Conservation (phyloP, 192 early-diverging fungal genomes). For the Diversispora eburnea region DNA sequence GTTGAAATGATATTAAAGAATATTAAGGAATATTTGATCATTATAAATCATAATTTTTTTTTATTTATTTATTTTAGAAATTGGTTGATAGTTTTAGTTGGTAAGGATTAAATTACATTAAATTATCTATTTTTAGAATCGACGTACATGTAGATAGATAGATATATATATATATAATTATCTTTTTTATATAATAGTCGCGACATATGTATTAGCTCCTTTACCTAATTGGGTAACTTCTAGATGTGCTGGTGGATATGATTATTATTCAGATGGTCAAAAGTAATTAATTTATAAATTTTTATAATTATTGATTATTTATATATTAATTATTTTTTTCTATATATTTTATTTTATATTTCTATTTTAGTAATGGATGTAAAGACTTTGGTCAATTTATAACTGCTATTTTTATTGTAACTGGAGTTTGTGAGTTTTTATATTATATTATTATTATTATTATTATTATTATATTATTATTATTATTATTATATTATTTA, state of each 20-base stretch:
- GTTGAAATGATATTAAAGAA: not conserved
- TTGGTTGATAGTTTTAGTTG: constrained; percentile 93
- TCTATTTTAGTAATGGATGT: constrained; percentile 35
- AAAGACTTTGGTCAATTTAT: constrained; percentile 79
- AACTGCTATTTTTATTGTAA: constrained; percentile 87
- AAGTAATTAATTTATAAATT: constrained; percentile 33
- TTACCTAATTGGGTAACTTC: constrained; percentile 86
- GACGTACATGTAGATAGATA: not conserved
- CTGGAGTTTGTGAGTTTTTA: constrained; percentile 71
- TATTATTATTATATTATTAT: not conserved
- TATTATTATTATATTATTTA: not conserved
- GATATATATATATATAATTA: not conserved
- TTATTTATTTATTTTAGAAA: constrained; percentile 56
- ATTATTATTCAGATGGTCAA: constrained; percentile 65
- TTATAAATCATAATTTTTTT: constrained; percentile 6
- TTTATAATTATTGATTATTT: not conserved
- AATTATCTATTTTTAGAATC: not conserved
- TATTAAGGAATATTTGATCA: not conserved
- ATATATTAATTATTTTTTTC: not conserved
- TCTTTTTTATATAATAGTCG: constrained; percentile 44
- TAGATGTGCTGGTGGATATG: constrained; percentile 61
- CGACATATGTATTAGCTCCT: constrained; percentile 89
- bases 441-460: not conserved
- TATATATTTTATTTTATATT: not conserved
- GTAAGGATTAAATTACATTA: too few species aligned